Evolutionary conservation across 2,329 filamentous ascomycete genomes (phyloP), one percentile per base, ranked within the genome.

Genomic region (Emergomyces pasteurianus): DNA sequence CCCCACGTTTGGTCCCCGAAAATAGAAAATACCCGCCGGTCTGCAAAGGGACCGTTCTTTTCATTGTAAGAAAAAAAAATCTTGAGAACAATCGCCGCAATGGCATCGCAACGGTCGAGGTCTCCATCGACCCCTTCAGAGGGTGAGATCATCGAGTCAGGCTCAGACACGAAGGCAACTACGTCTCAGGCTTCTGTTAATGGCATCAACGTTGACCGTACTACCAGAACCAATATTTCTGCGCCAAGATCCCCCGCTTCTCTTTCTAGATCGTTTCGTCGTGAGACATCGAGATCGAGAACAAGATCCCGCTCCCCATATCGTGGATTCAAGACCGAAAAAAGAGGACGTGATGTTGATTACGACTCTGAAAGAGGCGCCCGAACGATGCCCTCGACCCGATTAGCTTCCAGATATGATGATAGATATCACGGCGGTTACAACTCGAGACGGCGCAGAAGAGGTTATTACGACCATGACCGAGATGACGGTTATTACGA

Each of bases 191-290:
- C 82, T 81, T 82, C 82, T 76, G 78, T 83, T 82, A 84, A 86
- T 83, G 83, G 85, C 87, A 86, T 80, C 84, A 86, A 83, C 84
- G 86, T 95, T 95, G 89, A 95, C 90, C 88, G 87, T 84, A 85
- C 81, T 82, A 83, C 88, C 88, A 95, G 90, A 92, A 82, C 77
- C 78, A 84, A 82, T 80, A 69, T 69, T 69, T 70, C 75, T 68
- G 70, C 72, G 65, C 66, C 77, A 74, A 83, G 80, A 80, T 74
- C 73, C 66, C 69, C 73, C 63, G 72, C 77, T 68, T 82, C 83
- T 71, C 73, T 77, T 71, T 78, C 75, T 67, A 77, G 75, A 71
- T 84, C 83, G 65, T 83, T 83, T 83, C 75, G 80, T 82, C 70
- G 83, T 85, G 72, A 71, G 82, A 73, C 83, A 83, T 74, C 81